Percentiles rank a stretch among this genome's conserved stretches.
Evolutionary conservation across 2,329 filamentous ascomycete genomes (phyloP).

Genomic region (Sclerotiophoma versabilis): DNA sequence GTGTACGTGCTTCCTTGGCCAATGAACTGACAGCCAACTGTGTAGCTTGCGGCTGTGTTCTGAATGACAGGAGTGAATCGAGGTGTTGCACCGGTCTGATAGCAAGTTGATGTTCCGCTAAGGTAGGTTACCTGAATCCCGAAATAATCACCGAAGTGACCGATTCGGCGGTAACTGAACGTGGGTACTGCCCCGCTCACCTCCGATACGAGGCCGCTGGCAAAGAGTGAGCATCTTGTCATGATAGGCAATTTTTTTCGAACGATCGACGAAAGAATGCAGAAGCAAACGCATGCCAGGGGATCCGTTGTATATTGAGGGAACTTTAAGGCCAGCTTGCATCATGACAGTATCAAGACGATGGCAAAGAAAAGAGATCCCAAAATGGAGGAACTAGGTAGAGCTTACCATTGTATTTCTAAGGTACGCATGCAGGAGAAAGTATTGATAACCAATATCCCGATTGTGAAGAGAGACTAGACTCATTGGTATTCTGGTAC

Average conservation of each 20-base stretch:
- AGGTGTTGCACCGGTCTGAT: not conserved
- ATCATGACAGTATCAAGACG: not conserved
- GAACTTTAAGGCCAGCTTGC: not conserved
- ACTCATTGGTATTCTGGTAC: not conserved
- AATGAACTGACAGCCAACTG: not conserved
- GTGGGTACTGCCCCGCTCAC: constrained; percentile 1
- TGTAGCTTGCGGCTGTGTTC: not conserved
- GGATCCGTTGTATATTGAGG: not conserved
- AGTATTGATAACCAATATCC: not conserved
- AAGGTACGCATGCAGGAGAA: not conserved
- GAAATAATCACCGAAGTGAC: constrained; percentile 6
- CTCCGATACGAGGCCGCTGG: constrained; percentile 3
- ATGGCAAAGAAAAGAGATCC: not conserved
- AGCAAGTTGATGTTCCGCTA: constrained; percentile 4
- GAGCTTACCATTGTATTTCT: not conserved
- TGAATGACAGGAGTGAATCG: constrained; percentile 6
- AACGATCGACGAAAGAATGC: not conserved
- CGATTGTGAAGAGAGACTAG: not conserved
- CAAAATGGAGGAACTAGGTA: not conserved
- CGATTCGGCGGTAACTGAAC: constrained; percentile 4
- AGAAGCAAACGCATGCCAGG: not conserved
- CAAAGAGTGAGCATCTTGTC: constrained; percentile 10
- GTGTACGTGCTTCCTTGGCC: not conserved
- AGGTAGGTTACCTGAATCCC: constrained; percentile 10
- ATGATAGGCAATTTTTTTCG: not conserved